phyloP scores from a whole-genome alignment of 805 yeast genomes.

The Teunomyces atbi region DNA sequence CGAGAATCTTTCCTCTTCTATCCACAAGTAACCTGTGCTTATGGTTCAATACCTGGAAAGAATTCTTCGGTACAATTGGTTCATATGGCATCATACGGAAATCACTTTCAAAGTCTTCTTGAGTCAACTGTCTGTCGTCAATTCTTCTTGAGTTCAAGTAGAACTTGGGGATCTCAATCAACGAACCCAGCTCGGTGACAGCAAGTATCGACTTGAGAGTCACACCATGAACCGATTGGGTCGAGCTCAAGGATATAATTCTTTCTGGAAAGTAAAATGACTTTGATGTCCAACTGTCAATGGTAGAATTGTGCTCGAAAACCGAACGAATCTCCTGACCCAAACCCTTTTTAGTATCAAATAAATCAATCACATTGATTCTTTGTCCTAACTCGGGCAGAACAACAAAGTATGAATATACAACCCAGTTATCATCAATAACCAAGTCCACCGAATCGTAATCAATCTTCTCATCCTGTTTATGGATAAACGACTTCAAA shows the following conservation, averaged over 20 bases:
- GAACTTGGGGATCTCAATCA: conserved; percentile 68
- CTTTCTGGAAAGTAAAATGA: conserved; percentile 64
- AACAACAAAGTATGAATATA: conserved; percentile 59
- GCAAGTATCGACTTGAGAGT: conserved; percentile 64
- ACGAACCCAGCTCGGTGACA: conserved; percentile 57
- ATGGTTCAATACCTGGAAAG: conserved; percentile 34
- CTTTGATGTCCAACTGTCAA: conserved; percentile 51
- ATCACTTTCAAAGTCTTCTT: conserved; percentile 52
- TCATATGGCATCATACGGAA: conserved; percentile 63
- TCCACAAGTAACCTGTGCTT: conserved; percentile 28
- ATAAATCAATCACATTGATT: conserved; percentile 73
- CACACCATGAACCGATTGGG: conserved; percentile 42
- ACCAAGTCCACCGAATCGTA: conserved; percentile 47
- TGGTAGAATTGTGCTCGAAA: conserved; percentile 27
- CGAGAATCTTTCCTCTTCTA: conserved; percentile 22
- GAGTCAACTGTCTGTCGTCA: conserved; percentile 49
- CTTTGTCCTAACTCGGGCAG: conserved; percentile 51
- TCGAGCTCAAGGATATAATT: conserved; percentile 49
- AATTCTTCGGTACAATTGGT: conserved; percentile 50
- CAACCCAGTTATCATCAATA: conserved; percentile 82
- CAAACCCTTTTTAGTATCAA: conserved; percentile 58
- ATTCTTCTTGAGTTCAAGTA: conserved; percentile 70
- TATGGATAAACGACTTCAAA: conserved; percentile 43
- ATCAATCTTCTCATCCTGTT: conserved; percentile 37
- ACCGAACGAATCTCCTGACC: conserved; percentile 33